Conservation (phyloP, 2,329 filamentous ascomycete genomes). For the Helicocarpus griseus region DNA sequence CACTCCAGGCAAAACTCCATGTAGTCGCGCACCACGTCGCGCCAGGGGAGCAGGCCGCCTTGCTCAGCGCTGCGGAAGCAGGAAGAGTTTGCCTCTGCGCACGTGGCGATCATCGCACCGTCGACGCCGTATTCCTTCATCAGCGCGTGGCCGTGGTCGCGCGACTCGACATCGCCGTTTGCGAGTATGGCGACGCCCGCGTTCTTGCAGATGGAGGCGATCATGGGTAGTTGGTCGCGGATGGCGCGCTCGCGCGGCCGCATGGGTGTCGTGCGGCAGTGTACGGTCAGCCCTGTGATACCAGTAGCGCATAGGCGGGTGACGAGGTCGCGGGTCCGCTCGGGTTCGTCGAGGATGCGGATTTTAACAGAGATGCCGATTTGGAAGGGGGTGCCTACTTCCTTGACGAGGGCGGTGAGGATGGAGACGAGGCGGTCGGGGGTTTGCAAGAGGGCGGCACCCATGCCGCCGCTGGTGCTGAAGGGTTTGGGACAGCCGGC, state of each 20-base stretch:
- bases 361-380: slow-evolving; percentile 98
- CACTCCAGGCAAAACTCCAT: slow-evolving; percentile 62
- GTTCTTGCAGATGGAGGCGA: slow-evolving; percentile 68
- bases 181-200: slow-evolving; percentile 86
- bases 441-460: slow-evolving; percentile 75
- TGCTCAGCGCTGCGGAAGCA: slow-evolving; percentile 64
- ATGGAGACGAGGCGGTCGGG: slow-evolving; percentile 79
- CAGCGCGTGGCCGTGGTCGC: slow-evolving; percentile 62
- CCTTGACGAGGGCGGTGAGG: slow-evolving; percentile 67
- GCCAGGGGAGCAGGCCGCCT: slow-evolving; percentile 65
- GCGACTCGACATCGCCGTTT: slow-evolving; percentile 80
- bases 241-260: slow-evolving; percentile 80
- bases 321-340: slow-evolving; percentile 68
- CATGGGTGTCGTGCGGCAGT: slow-evolving; percentile 96
- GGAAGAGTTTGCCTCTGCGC: slow-evolving; percentile 83
- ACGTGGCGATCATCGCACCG: slow-evolving; percentile 93
- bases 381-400: slow-evolving; percentile 66
- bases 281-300: slow-evolving; percentile 83
- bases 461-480: slow-evolving; percentile 89
- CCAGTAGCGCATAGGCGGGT: slow-evolving; percentile 71
- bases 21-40: slow-evolving; percentile 67
- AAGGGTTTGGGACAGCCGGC: slow-evolving; percentile 98
- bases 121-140: slow-evolving; percentile 75
- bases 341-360: slow-evolving; percentile 67
- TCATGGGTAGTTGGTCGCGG: slow-evolving; percentile 73